Evolutionary conservation across 768 basidiomycete genomes (phyloP), one percentile per base, ranked within the genome.

Genomic region (Sarcodon sp.): DNA sequence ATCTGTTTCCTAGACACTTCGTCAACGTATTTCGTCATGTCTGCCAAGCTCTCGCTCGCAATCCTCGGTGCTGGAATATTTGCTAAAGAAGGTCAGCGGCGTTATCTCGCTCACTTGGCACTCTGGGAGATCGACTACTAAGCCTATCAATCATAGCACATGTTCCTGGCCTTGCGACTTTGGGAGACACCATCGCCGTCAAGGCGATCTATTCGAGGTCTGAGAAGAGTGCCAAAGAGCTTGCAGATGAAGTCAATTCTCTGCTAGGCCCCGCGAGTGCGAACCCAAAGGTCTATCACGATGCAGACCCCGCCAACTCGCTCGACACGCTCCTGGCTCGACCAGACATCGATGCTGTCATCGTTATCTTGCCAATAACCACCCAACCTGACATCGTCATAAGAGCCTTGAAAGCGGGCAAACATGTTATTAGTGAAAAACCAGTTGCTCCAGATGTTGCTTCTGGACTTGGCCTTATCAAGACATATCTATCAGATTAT

Each of bases 371-470:
- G 9, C 89, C 89, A 0, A 91, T 93, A 58, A 73, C 78, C 0
- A 55, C 71, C 4, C 88, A 90, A 61, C 87, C 89, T 2, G 62
- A 65, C 13, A 66, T 91, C 50, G 67, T 93, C 47, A 62, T 75
- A 49, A 75, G 73, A 56, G 74, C 76, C 0, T 66, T 83, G 35
- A 73, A 68, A 0, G 83, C 86, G 3, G 86, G 89, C 27, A 94
- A 93, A 65, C 86, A 92, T 59, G 87, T 93, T 44, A 59, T 92
- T 51, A 83, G 82, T 61, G 90, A 94, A 69, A 93, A 93, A 59
- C 91, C 91, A 6, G 72, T 91, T 11, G 87, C 79, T 3, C 70
- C 79, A 37, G 80, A 84, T 55, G 77, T 90, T 41, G 69, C 70
- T 31, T 64, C 66, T 2, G 89, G 83, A 0, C 63, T 77, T 43